Conservation (phyloP, 164 flowering plant species). For the Hamamelis virginiana region DNA sequence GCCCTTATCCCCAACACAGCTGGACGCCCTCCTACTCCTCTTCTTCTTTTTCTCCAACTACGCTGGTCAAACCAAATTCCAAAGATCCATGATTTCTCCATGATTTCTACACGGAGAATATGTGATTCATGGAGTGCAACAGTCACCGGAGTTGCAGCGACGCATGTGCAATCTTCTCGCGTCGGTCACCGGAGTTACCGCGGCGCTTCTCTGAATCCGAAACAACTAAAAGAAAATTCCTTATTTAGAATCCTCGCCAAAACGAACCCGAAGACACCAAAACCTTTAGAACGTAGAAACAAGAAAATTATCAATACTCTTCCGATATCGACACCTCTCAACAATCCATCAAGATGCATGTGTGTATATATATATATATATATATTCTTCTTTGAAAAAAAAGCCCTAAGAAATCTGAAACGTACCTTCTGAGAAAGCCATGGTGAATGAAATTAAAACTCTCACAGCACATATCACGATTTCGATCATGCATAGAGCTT, state of each 20-base stretch:
- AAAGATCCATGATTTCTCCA: no score
- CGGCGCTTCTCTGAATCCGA: conserved; percentile 22
- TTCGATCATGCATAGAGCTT: conserved; percentile 9
- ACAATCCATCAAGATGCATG: neutral
- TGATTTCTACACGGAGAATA: no score
- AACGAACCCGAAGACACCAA: conserved; percentile 39
- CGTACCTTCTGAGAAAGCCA: conserved; percentile 24
- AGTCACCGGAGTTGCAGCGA: no score
- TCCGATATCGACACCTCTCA: conserved; percentile 2
- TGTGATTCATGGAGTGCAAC: no score
- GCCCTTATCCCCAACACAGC: no score
- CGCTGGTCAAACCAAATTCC: no score
- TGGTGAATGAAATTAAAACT: neutral
- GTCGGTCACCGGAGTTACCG: no score
- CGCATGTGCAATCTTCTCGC: no score
- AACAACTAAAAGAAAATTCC: conserved; percentile 30
- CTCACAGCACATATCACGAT: neutral
- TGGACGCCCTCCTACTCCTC: no score
- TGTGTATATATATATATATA: no score
- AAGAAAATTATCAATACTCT: conserved; percentile 26
- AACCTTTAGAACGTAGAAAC: conserved; percentile 31
- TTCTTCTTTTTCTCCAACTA: no score
- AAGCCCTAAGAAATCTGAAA: neutral
- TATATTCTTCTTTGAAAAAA: neutral
- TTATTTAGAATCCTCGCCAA: conserved; percentile 53